Evolutionary conservation across 441 rosid species (phyloP), one percentile per base, ranked within the genome.

Genomic region (Euphorbia schlechtendalii): DNA sequence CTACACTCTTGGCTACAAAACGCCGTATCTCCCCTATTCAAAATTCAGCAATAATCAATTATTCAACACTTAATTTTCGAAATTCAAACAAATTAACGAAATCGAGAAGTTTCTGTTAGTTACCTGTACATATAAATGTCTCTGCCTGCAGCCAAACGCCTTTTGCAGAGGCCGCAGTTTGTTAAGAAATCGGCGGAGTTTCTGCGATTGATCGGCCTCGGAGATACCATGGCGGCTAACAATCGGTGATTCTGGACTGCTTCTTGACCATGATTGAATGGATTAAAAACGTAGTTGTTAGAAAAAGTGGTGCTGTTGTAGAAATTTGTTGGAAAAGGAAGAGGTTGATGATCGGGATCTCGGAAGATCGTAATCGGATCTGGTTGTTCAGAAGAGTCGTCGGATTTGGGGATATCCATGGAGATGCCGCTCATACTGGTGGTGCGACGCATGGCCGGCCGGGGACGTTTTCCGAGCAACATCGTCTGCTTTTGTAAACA

Each of bases 91-190:
- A n/a, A n/a, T n/a, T n/a, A 2, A 8, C 24, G 11, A 14, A 24
- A 13, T 12, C 0, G 9, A 38, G 41, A 38, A 8, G 8, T 3
- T 38, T 11, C 3, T 27, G 18, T 7, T 1, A 24, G 18, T 5
- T 79, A 90, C 97, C 90, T 86, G 63, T 90, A 90, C 96, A 90
- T 90, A 75, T 86, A 90, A 56, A 90, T 85, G 64, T 90, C 97
- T 43, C 80, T 85, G n/a, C 82, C 80, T 17, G 85, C 82, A 74
- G 80, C 80, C 56, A 90, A 62, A 24, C 78, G 83, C 64, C 81
- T 82, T 48, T 71, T 76, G 70, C 97, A 90, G 71, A 88, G 87
- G 49, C 94, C 89, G 64, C 97, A 90, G 20, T 71, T 80, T 38
- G 71, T 72, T 71, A 90, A 71, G 70, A 90, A 70, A 41, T 63